These are phyloP conservation scores for Pythium phragmiticola DNA, from an alignment of 352 stramenopile genomes.

Conservation along the genomic window DNA sequence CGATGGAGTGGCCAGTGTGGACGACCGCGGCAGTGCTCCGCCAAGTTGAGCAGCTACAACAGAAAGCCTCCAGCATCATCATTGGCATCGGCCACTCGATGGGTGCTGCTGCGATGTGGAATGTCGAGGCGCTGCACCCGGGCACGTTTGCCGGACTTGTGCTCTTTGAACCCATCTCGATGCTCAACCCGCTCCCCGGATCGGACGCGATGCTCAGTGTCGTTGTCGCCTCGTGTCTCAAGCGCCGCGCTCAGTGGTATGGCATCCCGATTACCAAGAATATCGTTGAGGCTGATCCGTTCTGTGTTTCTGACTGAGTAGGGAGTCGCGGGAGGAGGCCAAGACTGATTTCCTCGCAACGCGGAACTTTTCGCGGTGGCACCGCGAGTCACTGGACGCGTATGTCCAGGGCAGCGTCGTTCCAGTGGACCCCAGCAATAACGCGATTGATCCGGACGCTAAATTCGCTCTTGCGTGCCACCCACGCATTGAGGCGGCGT, in stretches of 20 bases:
- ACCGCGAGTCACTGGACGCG: conserved; percentile 32
- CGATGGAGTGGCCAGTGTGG: conserved; percentile 26
- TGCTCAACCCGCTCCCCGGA: conserved; percentile 29
- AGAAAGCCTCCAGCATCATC: background rate
- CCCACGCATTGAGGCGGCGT: conserved; percentile 37
- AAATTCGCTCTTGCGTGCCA: conserved; percentile 32
- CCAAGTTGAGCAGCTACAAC: conserved; percentile 25
- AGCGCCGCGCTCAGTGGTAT: conserved; percentile 11
- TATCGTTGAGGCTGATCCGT: no score
- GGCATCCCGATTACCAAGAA: background rate
- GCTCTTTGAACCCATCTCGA: conserved; percentile 27
- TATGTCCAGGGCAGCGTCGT: conserved; percentile 42
- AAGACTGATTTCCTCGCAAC: conserved; percentile 26
- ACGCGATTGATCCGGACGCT: conserved; percentile 17
- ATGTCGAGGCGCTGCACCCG: conserved; percentile 4
- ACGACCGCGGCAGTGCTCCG: conserved; percentile 28
- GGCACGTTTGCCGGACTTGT: conserved; percentile 17
- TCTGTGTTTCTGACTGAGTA: background rate
- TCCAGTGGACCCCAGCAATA: conserved; percentile 26
- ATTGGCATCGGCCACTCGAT: conserved; percentile 26
- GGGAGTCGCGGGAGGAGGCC: conserved; percentile 17
- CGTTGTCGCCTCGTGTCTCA: conserved; percentile 1
- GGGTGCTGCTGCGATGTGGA: conserved; percentile 18
- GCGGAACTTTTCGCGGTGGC: conserved; percentile 40
- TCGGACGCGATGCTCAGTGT: conserved; percentile 7